A percentile compares a stretch with the other conserved stretches of the same genome.
These are phyloP conservation scores for Macadamia tetraphylla DNA, from an alignment of 164 flowering plant species.

Conservation along the genomic window DNA sequence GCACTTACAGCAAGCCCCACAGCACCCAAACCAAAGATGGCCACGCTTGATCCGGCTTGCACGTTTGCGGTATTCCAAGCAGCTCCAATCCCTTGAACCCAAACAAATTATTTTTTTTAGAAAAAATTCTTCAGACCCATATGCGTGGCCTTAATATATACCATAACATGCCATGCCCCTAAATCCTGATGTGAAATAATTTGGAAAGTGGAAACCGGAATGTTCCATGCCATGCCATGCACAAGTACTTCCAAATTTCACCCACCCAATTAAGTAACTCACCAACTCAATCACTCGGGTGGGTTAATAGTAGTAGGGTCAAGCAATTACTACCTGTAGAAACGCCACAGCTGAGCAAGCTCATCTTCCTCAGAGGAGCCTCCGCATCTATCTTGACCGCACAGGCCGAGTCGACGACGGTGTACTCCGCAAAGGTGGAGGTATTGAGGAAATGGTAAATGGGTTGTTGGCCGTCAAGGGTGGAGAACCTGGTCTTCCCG, in stretches of 20 bases:
- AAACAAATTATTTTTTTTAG: background rate
- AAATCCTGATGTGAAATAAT: too few species aligned
- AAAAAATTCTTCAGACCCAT: background rate
- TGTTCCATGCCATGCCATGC: too few species aligned
- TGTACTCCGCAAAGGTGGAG: slow-evolving; percentile 67
- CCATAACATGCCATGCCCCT: too few species aligned
- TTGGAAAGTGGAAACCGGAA: background rate
- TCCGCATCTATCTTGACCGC: slow-evolving; percentile 46
- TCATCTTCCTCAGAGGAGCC: slow-evolving; percentile 43
- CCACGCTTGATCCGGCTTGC: slow-evolving; percentile 48
- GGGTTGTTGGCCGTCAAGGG: slow-evolving; percentile 37
- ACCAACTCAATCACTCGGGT: too few species aligned
- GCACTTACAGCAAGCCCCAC: slow-evolving; percentile 71
- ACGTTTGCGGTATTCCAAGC: slow-evolving; percentile 79
- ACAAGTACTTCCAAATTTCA: too few species aligned
- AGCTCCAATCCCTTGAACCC: slow-evolving; percentile 53
- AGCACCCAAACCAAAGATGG: slow-evolving; percentile 70
- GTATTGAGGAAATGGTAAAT: slow-evolving; percentile 69
- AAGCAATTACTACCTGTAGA: slow-evolving; percentile 37
- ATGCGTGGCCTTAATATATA: background rate
- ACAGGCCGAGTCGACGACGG: slow-evolving; percentile 55
- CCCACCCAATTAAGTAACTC: too few species aligned
- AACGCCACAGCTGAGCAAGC: slow-evolving; percentile 57
- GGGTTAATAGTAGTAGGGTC: too few species aligned
- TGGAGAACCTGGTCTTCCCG: slow-evolving; percentile 51